Base-by-base conservation (phyloP, 805 yeast species). In the Kodamaea lidongshanica region DNA sequence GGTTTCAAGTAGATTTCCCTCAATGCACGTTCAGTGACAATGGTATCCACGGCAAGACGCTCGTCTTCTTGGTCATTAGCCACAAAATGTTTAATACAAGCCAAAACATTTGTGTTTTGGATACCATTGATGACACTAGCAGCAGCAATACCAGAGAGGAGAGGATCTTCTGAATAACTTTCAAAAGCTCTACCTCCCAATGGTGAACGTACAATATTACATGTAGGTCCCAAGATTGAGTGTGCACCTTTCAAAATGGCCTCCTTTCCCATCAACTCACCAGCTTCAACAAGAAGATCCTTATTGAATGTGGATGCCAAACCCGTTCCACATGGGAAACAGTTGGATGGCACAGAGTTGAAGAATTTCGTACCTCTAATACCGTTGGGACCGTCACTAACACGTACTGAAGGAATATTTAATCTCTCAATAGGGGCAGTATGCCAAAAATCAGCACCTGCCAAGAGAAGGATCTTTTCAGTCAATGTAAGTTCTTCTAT, bases 1-100 rank as follows among this genome's bases (percentile, higher is more conserved):
- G 84, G 82, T 40, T 65, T 65, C 46, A 77, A 58, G 49, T 77
- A 77, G 33, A 77, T 66, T 50, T 77, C 83, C 45, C 83, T 64
- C 38, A 77, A 56, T 4, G 83, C 82, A 45, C 83, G 57, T 42
- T 72, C 73, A 2, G 78, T 57, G 27, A 77, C 55, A 13, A 67
- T 50, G 6, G 75, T 54, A 45, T 74, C 67, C 20, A 69, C 63
- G 3, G 65, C 53, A 33, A 49, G 56, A 37, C 83, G 55, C 35
- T 71, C 70, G 32, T 73, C 67, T 46, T 77, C 84, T 46, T 65
- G 67, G 42, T 77, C 83, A 38, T 77, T 77, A 48, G 77, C 67
- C 13, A 74, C 79, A 50, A 52, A 77, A 50, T 77, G 83, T 52
- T 77, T 77, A 41, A 76, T 56, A 19, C 76, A 67, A 7, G 81